These are phyloP conservation scores for Geotrichum aggregatum DNA, from an alignment of 1,139 yeast species.

Conservation along the genomic window DNA sequence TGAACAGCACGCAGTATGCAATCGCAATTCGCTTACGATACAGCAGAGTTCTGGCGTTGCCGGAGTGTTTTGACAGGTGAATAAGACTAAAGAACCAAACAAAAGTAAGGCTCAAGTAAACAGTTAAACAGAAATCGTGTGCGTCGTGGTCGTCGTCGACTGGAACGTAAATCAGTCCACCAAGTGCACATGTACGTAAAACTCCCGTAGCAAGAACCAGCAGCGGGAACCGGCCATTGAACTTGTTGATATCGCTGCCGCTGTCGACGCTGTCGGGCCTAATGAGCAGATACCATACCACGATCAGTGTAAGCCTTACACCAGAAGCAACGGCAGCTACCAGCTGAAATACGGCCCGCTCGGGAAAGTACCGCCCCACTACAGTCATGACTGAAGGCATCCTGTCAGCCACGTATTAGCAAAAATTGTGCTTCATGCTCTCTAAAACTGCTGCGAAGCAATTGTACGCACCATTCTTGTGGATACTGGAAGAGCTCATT, in stretches of 20 bases:
- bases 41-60: slow-evolving; percentile 41
- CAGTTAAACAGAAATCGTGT: slow-evolving; percentile 17
- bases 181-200: slow-evolving; percentile 14
- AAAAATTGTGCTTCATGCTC: background rate
- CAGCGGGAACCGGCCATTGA: slow-evolving; percentile 6
- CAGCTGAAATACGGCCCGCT: slow-evolving; percentile 71
- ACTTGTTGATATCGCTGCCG: no score
- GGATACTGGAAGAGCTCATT: slow-evolving; percentile 15
- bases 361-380: slow-evolving; percentile 50
- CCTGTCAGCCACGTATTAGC: slow-evolving; percentile 6
- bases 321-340: slow-evolving; percentile 71
- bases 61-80: slow-evolving; percentile 42
- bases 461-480: slow-evolving; percentile 9
- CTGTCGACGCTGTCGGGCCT: background rate
- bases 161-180: slow-evolving; percentile 17
- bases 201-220: slow-evolving; percentile 11
- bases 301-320: slow-evolving; percentile 58
- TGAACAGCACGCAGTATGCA: slow-evolving; percentile 55
- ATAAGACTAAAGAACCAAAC: slow-evolving; percentile 18
- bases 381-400: slow-evolving; percentile 10
- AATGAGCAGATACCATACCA: slow-evolving; percentile 67
- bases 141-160: slow-evolving; percentile 18
- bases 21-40: slow-evolving; percentile 41
- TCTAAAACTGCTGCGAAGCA: no score
- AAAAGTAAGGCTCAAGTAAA: slow-evolving; percentile 9